Evolutionary conservation across 1,139 yeast species (phyloP).

Genomic region (Geotrichum siamense): DNA sequence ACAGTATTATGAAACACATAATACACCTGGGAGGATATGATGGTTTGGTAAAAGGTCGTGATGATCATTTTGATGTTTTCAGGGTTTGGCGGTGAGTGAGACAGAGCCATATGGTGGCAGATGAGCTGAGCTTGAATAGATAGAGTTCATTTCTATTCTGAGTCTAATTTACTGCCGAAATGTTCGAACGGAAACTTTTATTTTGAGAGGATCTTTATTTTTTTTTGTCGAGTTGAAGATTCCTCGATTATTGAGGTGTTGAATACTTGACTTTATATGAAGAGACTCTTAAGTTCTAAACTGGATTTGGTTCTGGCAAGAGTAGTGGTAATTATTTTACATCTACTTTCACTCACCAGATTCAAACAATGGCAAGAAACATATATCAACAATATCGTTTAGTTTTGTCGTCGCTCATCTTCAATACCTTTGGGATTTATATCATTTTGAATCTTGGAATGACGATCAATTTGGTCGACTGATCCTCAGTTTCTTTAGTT

Average conservation of each 20-base stretch:
- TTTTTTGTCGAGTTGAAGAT: conserved; percentile 3
- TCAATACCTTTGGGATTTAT: too few species aligned
- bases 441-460: too few species aligned
- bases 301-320: conserved; percentile 5
- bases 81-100: neutral
- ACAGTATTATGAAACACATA: too few species aligned
- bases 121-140: conserved; percentile 3
- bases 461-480: too few species aligned
- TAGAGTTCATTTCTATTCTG: neutral
- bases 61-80: neutral
- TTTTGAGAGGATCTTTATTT: neutral
- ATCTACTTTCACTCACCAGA: conserved; percentile 1
- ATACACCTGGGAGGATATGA: too few species aligned
- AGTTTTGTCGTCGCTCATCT: too few species aligned
- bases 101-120: neutral
- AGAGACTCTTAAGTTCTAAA: too few species aligned
- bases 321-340: neutral
- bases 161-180: conserved; percentile 4
- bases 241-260: too few species aligned
- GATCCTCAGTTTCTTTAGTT: too few species aligned
- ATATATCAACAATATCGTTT: too few species aligned
- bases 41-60: conserved; percentile 15
- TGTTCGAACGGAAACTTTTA: neutral
- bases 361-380: conserved; percentile 14
- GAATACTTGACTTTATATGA: too few species aligned